Base-by-base conservation (phyloP, 2,329 filamentous ascomycete species). In the Stagonosporopsis chrysanthemi region DNA sequence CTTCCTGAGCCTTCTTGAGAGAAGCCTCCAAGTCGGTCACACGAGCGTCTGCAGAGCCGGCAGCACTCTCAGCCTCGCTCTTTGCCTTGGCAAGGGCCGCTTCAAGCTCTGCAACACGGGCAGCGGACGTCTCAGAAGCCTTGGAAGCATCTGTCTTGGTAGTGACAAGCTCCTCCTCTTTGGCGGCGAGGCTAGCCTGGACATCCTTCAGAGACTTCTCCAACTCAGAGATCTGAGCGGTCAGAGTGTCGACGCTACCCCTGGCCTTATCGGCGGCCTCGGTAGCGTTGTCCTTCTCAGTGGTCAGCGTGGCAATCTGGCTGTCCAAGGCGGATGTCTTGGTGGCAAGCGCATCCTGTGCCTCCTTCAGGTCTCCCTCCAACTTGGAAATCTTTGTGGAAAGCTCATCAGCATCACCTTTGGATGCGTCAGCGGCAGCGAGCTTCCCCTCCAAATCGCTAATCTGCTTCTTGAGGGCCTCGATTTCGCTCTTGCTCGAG, bases 391-490 rank as follows among this genome's bases (percentile, higher is more conserved):
- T 64, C 65, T 70, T 72, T 12, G 63, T 57, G 11, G 57, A 54
- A 7, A 69, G 59, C 29, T 58, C 67, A n/a, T 73, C 66, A 23
- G 64, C 57, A 45, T 74, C 69, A 19, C 66, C 67, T 46, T 68
- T 71, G 12, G 65, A 62, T 22, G 65, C 39, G 22, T 73, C 66
- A 22, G 62, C 57, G 42, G 63, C 52, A 42, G 67, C 60, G n/a
- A 70, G 61, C 49, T 69, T 66, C 48, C 66, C 61, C 28, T 72
- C 56, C 15, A 70, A 38, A 11, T 68, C 67, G 35, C 47, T 44
- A 12, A 70, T 69, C 53, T 72, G 62, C 8, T 63, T 56, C 60
- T 65, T 66, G 24, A 72, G 49, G 19, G 45, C 42, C 12, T 70
- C 68, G 2, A 67, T 59, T 45, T 71, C 69, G 29, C 45, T 48